Base-by-base conservation (phyloP, 306 rosid species). In the Arachis stenosperma region DNA sequence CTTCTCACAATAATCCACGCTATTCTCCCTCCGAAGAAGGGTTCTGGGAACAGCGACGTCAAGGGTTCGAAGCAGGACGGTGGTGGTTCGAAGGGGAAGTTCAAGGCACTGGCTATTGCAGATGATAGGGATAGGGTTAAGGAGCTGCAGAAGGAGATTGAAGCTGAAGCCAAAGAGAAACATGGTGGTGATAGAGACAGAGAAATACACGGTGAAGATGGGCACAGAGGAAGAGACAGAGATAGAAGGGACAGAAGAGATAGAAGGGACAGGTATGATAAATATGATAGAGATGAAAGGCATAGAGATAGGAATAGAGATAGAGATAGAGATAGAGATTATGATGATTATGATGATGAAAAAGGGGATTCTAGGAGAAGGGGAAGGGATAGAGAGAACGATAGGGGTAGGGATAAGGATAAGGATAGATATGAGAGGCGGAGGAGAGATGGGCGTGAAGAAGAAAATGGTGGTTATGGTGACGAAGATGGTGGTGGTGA, bases 1-100 rank as follows among this genome's bases (percentile, higher is more conserved):
- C 85, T 93, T 9, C 56, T 93, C 66, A 84, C 82, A 4, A 89
- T 83, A 7, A 85, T 90, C 37, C 96, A 89, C 61, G 88, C 90
- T 2, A 82, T 90, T 82, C 89, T 89, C 67, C 92, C 96, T 71
- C 96, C 97, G 11, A 47, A 67, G 12, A 79, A 79, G 66, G 29
- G 8, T 14, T 36, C 69, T 0, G 78, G 6, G 2, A 52, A 79
- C 2, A 80, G 57, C 1, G 78, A 83, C 2, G 81, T 2, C 37
- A 33, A 79, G 75, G 90, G 76, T 9, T 77, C 57, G 33, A 79
- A 79, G 81, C 81, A 70, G 39, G 96, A 1, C 10, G 40, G 10
- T 7, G 10, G 17, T 3, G 46, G 75, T 6, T 8, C 71, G 48
- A 88, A 78, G 40, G 47, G 74, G 1, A 91, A 86, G 82, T 92